Conservation (phyloP, 495 filamentous ascomycete species). For the Pyronema domesticum region DNA sequence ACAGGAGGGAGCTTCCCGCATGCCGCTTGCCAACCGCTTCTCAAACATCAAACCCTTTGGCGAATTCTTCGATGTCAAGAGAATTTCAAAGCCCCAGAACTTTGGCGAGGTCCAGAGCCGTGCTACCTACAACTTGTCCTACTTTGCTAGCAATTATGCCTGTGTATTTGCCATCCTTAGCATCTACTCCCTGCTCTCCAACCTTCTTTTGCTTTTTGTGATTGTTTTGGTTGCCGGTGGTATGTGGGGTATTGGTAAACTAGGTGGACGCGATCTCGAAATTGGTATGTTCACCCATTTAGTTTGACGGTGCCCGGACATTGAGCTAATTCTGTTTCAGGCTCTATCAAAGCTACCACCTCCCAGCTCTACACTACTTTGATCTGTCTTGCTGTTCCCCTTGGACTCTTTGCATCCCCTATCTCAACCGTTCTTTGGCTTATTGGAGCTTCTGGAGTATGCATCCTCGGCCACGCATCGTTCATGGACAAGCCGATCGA, state of each 20-base stretch:
- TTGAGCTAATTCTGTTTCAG: constrained; percentile 5
- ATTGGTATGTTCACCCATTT: constrained; percentile 34
- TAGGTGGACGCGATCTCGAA: constrained; percentile 73
- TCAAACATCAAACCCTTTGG: constrained; percentile 79
- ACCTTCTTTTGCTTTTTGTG: constrained; percentile 67
- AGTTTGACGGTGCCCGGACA: neutral
- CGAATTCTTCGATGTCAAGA: constrained; percentile 92
- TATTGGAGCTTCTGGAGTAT: constrained; percentile 80
- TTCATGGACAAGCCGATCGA: constrained; percentile 98
- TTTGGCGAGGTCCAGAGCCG: constrained; percentile 83
- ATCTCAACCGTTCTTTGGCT: constrained; percentile 76
- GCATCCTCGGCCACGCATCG: constrained; percentile 82
- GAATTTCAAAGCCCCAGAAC: constrained; percentile 78
- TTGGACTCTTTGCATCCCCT: constrained; percentile 67
- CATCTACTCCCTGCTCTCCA: constrained; percentile 87
- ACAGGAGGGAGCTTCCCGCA: constrained; percentile 56
- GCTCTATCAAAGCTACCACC: constrained; percentile 57
- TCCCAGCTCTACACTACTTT: constrained; percentile 88
- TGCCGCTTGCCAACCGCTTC: constrained; percentile 56
- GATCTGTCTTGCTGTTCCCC: constrained; percentile 59
- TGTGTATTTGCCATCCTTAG: constrained; percentile 82
- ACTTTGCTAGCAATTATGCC: constrained; percentile 98
- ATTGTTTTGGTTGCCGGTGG: constrained; percentile 71
- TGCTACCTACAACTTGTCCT: constrained; percentile 88
- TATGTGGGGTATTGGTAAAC: constrained; percentile 75